Conservation (phyloP, 345 rosid species). For the Balakata baccata region DNA sequence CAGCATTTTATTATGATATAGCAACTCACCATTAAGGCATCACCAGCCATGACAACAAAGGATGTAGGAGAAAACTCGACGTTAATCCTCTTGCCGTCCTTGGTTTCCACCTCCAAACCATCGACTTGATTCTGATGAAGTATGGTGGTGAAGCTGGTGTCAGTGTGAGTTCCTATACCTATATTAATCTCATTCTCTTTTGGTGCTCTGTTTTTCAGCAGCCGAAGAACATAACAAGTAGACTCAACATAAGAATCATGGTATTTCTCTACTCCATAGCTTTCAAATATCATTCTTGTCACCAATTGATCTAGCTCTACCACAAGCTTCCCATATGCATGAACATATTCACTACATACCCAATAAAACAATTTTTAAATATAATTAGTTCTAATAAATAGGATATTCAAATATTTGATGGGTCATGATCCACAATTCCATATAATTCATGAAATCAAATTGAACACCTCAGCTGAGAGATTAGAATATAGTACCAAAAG, state of each 20-base stretch:
- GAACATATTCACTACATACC: constrained; percentile 16
- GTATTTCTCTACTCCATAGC: constrained; percentile 50
- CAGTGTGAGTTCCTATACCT: constrained; percentile 49
- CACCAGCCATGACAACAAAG: constrained; percentile 51
- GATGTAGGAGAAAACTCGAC: constrained; percentile 47
- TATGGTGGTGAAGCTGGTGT: constrained; percentile 54
- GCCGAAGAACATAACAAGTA: constrained; percentile 46
- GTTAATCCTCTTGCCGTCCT: constrained; percentile 41
- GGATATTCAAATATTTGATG: too few relatives aligned
- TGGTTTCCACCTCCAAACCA: constrained; percentile 52
- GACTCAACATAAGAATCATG: constrained; percentile 37
- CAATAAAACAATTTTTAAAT: background rate
- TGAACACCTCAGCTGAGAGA: too few relatives aligned
- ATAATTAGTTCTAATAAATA: too few relatives aligned
- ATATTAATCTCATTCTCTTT: constrained; percentile 32
- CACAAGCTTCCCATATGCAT: constrained; percentile 37
- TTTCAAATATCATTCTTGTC: constrained; percentile 56
- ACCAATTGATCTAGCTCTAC: constrained; percentile 45
- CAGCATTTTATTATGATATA: too few relatives aligned
- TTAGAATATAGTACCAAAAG: too few relatives aligned
- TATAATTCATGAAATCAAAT: too few relatives aligned
- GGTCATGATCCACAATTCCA: too few relatives aligned
- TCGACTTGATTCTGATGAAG: constrained; percentile 52
- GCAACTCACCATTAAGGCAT: constrained; percentile 53
- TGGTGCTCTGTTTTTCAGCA: constrained; percentile 43